Conservation (phyloP, 768 basidiomycete species). For the Multifurca ochricompacta region DNA sequence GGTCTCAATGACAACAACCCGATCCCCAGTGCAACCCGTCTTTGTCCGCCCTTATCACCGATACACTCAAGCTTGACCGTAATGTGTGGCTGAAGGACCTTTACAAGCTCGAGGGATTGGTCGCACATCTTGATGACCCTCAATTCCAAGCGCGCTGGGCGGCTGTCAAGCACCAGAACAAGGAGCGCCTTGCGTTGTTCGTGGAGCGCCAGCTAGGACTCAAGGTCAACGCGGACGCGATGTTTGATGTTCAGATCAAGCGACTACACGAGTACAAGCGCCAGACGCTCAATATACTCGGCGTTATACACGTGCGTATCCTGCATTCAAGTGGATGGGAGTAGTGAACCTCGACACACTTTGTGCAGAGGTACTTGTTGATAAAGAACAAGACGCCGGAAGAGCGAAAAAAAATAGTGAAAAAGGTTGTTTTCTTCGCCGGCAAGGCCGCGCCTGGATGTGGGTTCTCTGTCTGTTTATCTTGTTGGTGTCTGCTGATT, state of each 20-base stretch:
- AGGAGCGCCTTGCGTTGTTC: constrained; percentile 75
- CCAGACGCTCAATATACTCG: constrained; percentile 90
- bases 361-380: constrained; percentile 60
- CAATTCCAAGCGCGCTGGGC: constrained; percentile 76
- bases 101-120: constrained; percentile 65
- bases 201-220: constrained; percentile 67
- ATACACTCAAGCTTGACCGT: constrained; percentile 68
- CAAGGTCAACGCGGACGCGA: constrained; percentile 61
- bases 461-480: constrained; percentile 30
- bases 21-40: constrained; percentile 68
- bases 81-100: constrained; percentile 82
- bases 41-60: constrained; percentile 77
- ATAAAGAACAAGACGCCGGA: constrained; percentile 73
- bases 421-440: constrained; percentile 93
- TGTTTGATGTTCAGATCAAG: constrained; percentile 94
- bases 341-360: background rate
- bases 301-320: constrained; percentile 67
- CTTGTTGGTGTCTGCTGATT: constrained; percentile 11
- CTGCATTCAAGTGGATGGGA: background rate
- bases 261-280: constrained; percentile 94
- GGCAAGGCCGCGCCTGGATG: constrained; percentile 96
- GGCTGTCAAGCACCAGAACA: constrained; percentile 83
- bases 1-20: constrained; percentile 22
- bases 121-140: constrained; percentile 63
- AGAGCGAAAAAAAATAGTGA: constrained; percentile 75